These are phyloP conservation scores for Cercospora brassicicola DNA, from an alignment of 2,329 filamentous ascomycete genomes.

Conservation along the genomic window DNA sequence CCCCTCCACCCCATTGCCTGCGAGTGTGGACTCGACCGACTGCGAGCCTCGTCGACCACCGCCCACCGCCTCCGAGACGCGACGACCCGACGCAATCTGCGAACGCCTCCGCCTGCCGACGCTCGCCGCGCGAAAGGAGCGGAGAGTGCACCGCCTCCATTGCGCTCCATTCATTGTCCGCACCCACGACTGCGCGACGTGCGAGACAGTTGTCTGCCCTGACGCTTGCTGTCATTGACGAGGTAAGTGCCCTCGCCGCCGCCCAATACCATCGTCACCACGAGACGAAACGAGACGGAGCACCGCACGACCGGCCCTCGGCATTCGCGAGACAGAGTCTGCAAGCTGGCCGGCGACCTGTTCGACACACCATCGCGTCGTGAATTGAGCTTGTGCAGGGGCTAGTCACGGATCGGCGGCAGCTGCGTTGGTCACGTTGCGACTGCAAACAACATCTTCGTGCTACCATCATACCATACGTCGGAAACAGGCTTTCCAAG, in stretches of 20 bases:
- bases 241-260: slow-evolving; percentile 11
- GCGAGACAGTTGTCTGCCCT: neutral
- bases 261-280: neutral
- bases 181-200: neutral
- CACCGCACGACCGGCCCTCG: neutral
- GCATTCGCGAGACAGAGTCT: neutral
- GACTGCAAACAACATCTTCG: slow-evolving; percentile 16
- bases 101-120: neutral
- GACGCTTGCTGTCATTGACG: neutral
- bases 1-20: neutral
- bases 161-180: neutral
- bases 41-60: neutral
- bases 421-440: slow-evolving; percentile 17
- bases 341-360: neutral
- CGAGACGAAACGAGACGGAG: neutral
- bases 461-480: slow-evolving; percentile 14
- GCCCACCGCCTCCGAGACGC: neutral
- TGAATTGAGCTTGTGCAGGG: neutral
- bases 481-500: neutral
- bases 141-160: slow-evolving; percentile 2
- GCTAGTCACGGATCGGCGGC: neutral
- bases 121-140: slow-evolving; percentile 7
- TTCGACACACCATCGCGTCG: neutral
- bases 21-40: neutral
- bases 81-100: neutral